These are phyloP conservation scores for Westerdykella ornata DNA, from an alignment of 2,329 filamentous ascomycete genomes.

Conservation along the genomic window DNA sequence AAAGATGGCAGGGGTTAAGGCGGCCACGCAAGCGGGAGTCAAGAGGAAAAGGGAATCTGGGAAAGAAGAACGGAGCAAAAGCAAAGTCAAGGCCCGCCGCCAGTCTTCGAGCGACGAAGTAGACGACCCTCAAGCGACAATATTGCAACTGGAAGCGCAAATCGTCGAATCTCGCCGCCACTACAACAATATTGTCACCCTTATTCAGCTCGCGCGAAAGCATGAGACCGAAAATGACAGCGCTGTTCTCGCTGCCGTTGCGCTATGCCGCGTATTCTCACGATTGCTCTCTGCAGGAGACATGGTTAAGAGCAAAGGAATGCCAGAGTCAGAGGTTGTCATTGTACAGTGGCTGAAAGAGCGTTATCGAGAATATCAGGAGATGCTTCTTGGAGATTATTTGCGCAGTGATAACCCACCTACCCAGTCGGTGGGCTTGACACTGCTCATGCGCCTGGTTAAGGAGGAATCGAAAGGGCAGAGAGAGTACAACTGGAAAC, in stretches of 20 bases:
- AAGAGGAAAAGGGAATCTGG: slow-evolving; percentile 41
- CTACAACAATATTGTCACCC: slow-evolving; percentile 79
- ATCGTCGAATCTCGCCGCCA: slow-evolving; percentile 81
- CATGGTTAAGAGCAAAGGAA: slow-evolving; percentile 58
- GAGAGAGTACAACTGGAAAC: slow-evolving; percentile 60
- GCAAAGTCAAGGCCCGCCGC: slow-evolving; percentile 34
- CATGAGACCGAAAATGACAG: slow-evolving; percentile 49
- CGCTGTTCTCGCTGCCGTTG: slow-evolving; percentile 64
- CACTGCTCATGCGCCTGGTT: slow-evolving; percentile 73
- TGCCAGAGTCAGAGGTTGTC: slow-evolving; percentile 65
- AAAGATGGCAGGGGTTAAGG: slow-evolving; percentile 34
- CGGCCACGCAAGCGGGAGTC: slow-evolving; percentile 25
- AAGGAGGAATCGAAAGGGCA: slow-evolving; percentile 58
- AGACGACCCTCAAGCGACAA: slow-evolving; percentile 54
- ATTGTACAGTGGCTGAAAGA: slow-evolving; percentile 74
- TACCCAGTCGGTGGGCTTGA: slow-evolving; percentile 63
- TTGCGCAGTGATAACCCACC: slow-evolving; percentile 55
- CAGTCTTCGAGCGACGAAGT: slow-evolving; percentile 27
- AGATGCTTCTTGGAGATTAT: slow-evolving; percentile 51
- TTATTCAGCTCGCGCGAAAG: slow-evolving; percentile 54
- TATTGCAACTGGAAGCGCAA: slow-evolving; percentile 69
- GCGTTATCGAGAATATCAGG: slow-evolving; percentile 64
- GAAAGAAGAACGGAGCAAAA: slow-evolving; percentile 31
- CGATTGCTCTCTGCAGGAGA: slow-evolving; percentile 68
- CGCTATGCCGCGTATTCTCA: slow-evolving; percentile 80